Base-by-base conservation (phyloP, 2,329 filamentous ascomycete genomes). In the Teratosphaeria epicoccoides region DNA sequence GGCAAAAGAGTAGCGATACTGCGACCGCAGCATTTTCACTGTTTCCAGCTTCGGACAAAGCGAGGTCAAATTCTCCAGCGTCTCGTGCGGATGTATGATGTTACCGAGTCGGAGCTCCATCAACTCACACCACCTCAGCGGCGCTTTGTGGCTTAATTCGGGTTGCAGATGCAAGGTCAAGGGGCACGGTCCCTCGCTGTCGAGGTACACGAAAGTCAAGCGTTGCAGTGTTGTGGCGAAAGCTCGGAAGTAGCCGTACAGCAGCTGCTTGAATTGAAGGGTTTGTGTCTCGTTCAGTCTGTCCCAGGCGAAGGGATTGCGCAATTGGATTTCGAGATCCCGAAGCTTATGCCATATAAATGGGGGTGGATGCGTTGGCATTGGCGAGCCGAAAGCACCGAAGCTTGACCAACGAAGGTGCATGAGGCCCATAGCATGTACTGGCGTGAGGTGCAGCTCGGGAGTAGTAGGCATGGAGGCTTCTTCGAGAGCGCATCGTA, bases 341-440 rank as follows among this genome's bases (percentile, higher is more conserved):
- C 54, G 52, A 22, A 67, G 29, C 10, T 51, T 56, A 5, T 51
- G 57, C 66, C 66, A 68, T 10, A 60, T 45, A 26, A 53, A 6
- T 5, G 54, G 33, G 24, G 20, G 24, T 5, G 4, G 49, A 24
- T 20, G 20, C 9, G 12, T 9, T 43, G 20, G 44, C 48, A 37
- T 24, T 11, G 54, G 49, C 24, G 55, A 43, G 14, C 56, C 50
- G 28, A 63, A 63, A 6, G 62, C 60, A 17, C 53, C 56, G 25
- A 63, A 58, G 24, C 61, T 57, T 9, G 55, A 49, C 64, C 66
- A 67, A 29, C 66, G 63, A 20, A 68, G 55, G 46, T 65, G 63
- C 22, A 68, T 25, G 37, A 68, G 61, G 43, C 64, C 63, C 49
- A 63, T 62, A 7, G 60, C 59, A 46, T 66, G 63, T 14, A 66